Evolutionary conservation across 208 protist species (phyloP).

Genomic region (Lotmaria passim): DNA sequence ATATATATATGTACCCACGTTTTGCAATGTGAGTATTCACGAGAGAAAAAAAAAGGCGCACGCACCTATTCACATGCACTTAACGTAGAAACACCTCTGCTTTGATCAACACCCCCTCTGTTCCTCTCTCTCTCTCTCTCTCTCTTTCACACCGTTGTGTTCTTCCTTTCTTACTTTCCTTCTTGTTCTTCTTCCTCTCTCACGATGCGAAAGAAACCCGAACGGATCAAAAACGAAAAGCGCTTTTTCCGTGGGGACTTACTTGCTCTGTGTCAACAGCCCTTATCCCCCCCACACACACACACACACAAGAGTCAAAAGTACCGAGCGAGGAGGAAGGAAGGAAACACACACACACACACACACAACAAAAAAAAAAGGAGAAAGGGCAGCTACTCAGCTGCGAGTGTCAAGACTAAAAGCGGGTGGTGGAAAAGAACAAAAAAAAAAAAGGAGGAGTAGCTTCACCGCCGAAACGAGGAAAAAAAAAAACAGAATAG

Average conservation of each 20-base stretch:
- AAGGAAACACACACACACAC: not conserved
- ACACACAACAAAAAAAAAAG: constrained; percentile 18
- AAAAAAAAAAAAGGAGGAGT: constrained; percentile 3
- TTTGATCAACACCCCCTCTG: not conserved
- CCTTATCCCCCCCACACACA: too few relatives aligned
- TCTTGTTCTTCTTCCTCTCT: too few relatives aligned
- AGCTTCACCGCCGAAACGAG: not conserved
- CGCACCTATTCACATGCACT: not conserved
- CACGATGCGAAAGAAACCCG: too few relatives aligned
- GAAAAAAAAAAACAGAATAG: constrained; percentile 12
- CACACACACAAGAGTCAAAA: not conserved
- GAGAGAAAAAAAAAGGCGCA: constrained; percentile 15
- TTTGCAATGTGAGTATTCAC: too few relatives aligned
- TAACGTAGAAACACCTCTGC: not conserved
- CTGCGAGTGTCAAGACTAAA: not conserved
- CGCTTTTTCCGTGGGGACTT: too few relatives aligned
- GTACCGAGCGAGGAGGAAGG: not conserved
- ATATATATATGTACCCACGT: too few relatives aligned
- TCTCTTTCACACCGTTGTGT: too few relatives aligned
- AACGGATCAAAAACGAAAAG: too few relatives aligned
- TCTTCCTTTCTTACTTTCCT: too few relatives aligned
- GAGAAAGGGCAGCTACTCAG: constrained; percentile 1
- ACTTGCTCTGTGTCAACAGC: not conserved
- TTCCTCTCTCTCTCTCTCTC: not conserved
- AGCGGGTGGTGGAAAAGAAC: not conserved